Conservation (phyloP, 202 grass and related monocot genomes). For the Eragrostis tef region DNA sequence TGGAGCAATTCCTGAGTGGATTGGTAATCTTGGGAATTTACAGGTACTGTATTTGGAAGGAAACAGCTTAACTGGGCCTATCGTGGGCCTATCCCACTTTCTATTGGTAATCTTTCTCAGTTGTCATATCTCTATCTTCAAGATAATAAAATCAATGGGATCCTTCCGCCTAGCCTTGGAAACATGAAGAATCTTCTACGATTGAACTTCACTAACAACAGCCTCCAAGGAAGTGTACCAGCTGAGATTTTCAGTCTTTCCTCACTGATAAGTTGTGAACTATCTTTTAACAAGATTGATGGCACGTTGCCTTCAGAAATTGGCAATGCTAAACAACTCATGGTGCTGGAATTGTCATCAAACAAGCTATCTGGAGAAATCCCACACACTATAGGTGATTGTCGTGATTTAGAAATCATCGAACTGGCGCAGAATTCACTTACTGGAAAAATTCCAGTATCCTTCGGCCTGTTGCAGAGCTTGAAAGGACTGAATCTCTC, state of each 20-base stretch:
- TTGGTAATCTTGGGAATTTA: constrained; percentile 33
- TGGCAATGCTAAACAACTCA: constrained; percentile 38
- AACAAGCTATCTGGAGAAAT: constrained; percentile 43
- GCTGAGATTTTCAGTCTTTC: constrained; percentile 28
- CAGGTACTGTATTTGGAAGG: constrained; percentile 18
- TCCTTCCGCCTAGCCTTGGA: constrained; percentile 5
- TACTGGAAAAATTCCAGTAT: constrained; percentile 25
- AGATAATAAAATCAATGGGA: constrained; percentile 18
- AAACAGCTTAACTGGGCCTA: constrained; percentile 13
- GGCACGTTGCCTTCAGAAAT: constrained; percentile 19
- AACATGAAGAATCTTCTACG: constrained; percentile 23
- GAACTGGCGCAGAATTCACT: constrained; percentile 28
- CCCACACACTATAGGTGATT: constrained; percentile 23
- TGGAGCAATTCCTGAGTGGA: constrained; percentile 16
- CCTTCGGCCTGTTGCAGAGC: constrained; percentile 16
- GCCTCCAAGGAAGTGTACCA: constrained; percentile 24
- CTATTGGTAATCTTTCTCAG: constrained; percentile 37
- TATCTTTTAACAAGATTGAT: constrained; percentile 31
- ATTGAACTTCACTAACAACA: constrained; percentile 36
- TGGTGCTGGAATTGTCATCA: constrained; percentile 29
- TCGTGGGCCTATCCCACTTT: constrained; percentile 27
- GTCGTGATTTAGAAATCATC: constrained; percentile 25
- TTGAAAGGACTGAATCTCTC: constrained; percentile 42
- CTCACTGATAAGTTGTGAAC: neutral
- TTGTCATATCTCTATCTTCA: constrained; percentile 14